phyloP scores from a whole-genome alignment of 129 eudicot species.

The Ambrosia trifida region DNA sequence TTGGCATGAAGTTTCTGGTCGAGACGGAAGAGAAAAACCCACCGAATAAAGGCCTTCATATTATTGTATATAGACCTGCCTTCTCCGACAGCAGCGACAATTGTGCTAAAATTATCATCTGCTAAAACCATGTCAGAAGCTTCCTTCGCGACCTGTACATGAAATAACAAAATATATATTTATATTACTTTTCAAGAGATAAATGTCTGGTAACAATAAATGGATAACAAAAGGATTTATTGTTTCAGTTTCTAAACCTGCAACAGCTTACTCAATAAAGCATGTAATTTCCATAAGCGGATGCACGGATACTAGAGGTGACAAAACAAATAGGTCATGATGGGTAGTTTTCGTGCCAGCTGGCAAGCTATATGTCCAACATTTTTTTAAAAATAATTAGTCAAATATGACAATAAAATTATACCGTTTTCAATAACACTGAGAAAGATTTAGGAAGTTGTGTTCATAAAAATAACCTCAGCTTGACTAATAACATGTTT shows the following conservation, averaged over 20 bases:
- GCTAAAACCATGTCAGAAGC: conserved; percentile 7
- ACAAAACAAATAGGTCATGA: no score
- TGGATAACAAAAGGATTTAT: not conserved
- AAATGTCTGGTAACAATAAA: not conserved
- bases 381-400: no score
- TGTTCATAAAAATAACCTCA: not conserved
- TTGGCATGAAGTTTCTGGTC: not conserved
- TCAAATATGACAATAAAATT: not conserved
- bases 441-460: not conserved
- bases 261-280: not conserved
- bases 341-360: no score
- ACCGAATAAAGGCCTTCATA: conserved; percentile 93
- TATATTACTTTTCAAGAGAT: not conserved
- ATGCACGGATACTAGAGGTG: no score
- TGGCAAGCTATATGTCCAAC: no score
- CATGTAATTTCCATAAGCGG: no score
- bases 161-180: not conserved
- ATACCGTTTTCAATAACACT: not conserved
- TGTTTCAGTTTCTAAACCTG: not conserved
- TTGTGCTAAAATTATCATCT: not conserved
- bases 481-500: not conserved
- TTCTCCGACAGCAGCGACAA: conserved; percentile 22
- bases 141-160: not conserved
- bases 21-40: not conserved
- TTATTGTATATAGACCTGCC: conserved; percentile 88